phyloP scores from a whole-genome alignment of 768 basidiomycete species.

The Vararia minispora region DNA sequence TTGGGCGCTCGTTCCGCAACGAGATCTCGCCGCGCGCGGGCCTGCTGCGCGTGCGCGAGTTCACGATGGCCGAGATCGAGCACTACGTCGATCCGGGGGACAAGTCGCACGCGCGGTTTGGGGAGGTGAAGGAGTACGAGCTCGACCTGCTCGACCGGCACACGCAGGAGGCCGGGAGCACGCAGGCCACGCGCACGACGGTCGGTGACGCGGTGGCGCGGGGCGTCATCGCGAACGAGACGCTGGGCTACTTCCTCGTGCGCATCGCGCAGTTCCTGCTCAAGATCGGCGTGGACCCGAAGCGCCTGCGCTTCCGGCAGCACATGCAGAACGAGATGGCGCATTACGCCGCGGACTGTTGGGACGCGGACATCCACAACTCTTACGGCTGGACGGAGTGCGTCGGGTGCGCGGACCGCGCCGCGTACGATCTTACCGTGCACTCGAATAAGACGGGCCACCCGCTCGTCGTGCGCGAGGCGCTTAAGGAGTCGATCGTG shows the following conservation, averaged over 20 bases:
- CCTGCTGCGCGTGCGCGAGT: constrained; percentile 93
- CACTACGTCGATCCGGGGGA: constrained; percentile 95
- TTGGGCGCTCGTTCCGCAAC: constrained; percentile 93
- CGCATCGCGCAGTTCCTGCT: constrained; percentile 83
- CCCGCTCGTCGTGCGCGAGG: constrained; percentile 76
- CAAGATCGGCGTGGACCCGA: constrained; percentile 83
- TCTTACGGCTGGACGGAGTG: constrained; percentile 96
- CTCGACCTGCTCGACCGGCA: constrained; percentile 73
- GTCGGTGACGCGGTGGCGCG: constrained; percentile 84
- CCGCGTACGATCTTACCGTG: constrained; percentile 91
- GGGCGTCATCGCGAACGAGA: constrained; percentile 91
- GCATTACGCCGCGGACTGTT: constrained; percentile 97
- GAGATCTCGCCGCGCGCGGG: constrained; percentile 97
- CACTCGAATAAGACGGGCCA: constrained; percentile 79
- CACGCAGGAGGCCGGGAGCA: constrained; percentile 70
- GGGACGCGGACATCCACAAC: constrained; percentile 97
- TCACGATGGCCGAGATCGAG: constrained; percentile 99
- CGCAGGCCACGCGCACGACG: constrained; percentile 48
- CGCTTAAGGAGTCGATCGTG: constrained; percentile 75
- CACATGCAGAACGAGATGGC: constrained; percentile 99
- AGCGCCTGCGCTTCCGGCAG: constrained; percentile 84
- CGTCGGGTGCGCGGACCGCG: constrained; percentile 96
- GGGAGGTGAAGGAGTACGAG: constrained; percentile 63
- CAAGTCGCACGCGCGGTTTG: constrained; percentile 81
- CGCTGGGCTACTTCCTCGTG: constrained; percentile 93